Conservation (phyloP, 176 grass and related monocot genomes). For the Triticum turgidum region DNA sequence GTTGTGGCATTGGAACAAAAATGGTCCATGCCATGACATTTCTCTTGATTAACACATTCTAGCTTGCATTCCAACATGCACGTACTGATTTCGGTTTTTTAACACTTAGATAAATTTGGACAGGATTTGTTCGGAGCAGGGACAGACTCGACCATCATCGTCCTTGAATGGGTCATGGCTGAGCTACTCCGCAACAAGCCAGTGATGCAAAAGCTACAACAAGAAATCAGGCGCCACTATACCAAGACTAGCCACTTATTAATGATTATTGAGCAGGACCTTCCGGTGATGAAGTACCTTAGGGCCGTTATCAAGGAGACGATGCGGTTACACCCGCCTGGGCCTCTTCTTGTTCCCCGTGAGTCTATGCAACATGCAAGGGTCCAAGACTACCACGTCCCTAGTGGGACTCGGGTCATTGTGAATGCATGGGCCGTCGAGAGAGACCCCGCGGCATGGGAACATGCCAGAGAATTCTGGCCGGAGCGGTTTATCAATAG, state of each 20-base stretch:
- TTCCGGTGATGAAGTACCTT: slow-evolving; percentile 2
- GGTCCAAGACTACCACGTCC: not conserved
- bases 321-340: slow-evolving; percentile 18
- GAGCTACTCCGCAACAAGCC: not conserved
- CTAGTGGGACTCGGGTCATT: not conserved
- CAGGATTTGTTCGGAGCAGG: slow-evolving; percentile 3
- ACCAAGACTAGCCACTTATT: not conserved
- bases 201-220: not conserved
- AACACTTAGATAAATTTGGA: not conserved
- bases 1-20: too few relatives aligned
- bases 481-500: not conserved
- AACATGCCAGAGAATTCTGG: not conserved
- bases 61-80: too few relatives aligned
- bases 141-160: not conserved
- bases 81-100: not conserved
- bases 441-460: not conserved
- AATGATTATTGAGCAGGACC: not conserved
- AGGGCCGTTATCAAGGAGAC: slow-evolving; percentile 22
- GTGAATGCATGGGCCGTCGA: not conserved
- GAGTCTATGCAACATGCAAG: not conserved
- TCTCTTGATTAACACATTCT: too few relatives aligned
- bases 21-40: too few relatives aligned
- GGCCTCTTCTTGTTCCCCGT: not conserved
- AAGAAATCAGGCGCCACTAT: not conserved
- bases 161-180: not conserved